Percentiles rank a stretch among this genome's conserved stretches.
Evolutionary conservation across 768 basidiomycete genomes (phyloP).

Genomic region (Pleurotus tuoliensis): DNA sequence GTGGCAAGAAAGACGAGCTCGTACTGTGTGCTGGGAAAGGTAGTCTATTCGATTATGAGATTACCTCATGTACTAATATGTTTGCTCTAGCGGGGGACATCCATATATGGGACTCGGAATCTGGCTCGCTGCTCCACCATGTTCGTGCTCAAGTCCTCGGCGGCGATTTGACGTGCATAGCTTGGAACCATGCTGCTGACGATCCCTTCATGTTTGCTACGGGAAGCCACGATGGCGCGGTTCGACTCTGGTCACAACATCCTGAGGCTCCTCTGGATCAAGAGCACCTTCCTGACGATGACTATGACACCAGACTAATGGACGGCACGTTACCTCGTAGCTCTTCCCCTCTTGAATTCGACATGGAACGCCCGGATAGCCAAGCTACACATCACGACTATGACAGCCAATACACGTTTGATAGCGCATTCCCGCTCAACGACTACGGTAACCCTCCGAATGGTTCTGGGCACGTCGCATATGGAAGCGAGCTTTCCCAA

Average conservation of each 20-base stretch:
- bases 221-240: constrained; percentile 72
- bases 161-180: constrained; percentile 75
- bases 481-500: not conserved
- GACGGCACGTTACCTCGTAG: not conserved
- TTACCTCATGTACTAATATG: constrained; percentile 3
- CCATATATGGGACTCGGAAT: constrained; percentile 84
- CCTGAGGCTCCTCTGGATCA: not conserved
- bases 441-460: not conserved
- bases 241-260: constrained; percentile 67
- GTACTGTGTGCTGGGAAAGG: constrained; percentile 79
- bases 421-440: not conserved
- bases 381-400: constrained; percentile 3
- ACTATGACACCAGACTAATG: not conserved
- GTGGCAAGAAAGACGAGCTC: constrained; percentile 74
- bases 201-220: constrained; percentile 74
- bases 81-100: constrained; percentile 63
- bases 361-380: constrained; percentile 4
- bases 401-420: constrained; percentile 7
- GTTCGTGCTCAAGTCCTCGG: constrained; percentile 59
- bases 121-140: constrained; percentile 66
- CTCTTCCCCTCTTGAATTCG: constrained; percentile 4
- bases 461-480: not conserved
- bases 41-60: constrained; percentile 16
- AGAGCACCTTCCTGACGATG: not conserved
- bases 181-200: constrained; percentile 69